A percentile compares a stretch with the other conserved stretches of the same genome.
phyloP scores from a whole-genome alignment of 352 stramenopile species.

The Globisporangium acanthophoron region DNA sequence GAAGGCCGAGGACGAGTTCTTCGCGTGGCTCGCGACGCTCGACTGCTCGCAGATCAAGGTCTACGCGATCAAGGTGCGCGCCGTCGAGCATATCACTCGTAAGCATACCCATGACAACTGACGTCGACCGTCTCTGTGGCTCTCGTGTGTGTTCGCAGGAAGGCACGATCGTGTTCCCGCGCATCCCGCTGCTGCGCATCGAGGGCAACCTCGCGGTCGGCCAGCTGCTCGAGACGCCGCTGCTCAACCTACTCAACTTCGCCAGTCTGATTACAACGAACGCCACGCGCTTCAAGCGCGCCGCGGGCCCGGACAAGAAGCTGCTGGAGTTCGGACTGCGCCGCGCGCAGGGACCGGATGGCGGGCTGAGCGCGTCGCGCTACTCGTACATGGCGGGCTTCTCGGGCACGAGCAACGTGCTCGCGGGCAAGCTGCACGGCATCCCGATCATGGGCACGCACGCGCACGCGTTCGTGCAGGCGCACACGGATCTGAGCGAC shows the following conservation, averaged over 20 bases:
- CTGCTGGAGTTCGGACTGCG: slow-evolving; percentile 93
- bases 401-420: slow-evolving; percentile 96
- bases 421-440: slow-evolving; percentile 94
- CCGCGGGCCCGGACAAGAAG: slow-evolving; percentile 81
- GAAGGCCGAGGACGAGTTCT: slow-evolving; percentile 93
- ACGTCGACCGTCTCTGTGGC: background rate
- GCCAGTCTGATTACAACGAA: slow-evolving; percentile 97
- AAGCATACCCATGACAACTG: background rate
- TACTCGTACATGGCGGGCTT: slow-evolving; percentile 99
- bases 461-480: slow-evolving; percentile 97
- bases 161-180: slow-evolving; percentile 96
- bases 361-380: slow-evolving; percentile 94
- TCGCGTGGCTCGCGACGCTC: slow-evolving; percentile 91
- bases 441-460: slow-evolving; percentile 97
- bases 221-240: slow-evolving; percentile 97
- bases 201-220: slow-evolving; percentile 91
- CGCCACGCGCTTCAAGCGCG: slow-evolving; percentile 94
- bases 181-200: slow-evolving; percentile 92
- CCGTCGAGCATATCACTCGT: background rate
- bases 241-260: slow-evolving; percentile 98
- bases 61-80: slow-evolving; percentile 80
- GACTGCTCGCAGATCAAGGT: slow-evolving; percentile 93
- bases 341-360: slow-evolving; percentile 95
- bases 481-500: slow-evolving; percentile 91
- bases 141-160: slow-evolving; percentile 37